These are phyloP conservation scores for Aspergillus steynii DNA, from an alignment of 495 filamentous ascomycete species.

Conservation along the genomic window DNA sequence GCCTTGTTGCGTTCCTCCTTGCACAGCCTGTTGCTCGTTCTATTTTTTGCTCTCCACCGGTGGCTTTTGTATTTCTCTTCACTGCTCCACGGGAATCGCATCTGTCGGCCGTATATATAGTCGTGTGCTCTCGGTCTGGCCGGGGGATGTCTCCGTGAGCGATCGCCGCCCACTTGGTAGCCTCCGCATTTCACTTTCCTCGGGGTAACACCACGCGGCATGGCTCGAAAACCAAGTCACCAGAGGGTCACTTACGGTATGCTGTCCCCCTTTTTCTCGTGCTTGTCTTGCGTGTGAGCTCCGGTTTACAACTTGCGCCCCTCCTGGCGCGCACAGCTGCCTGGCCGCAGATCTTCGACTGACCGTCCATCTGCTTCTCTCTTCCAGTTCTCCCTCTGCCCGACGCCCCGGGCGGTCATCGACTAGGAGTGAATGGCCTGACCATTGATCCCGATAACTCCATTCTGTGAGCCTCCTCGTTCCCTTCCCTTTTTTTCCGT, in stretches of 20 bases:
- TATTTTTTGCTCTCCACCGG: conserved; percentile 1
- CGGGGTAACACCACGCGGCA: conserved; percentile 32
- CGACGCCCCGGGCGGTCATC: conserved; percentile 86
- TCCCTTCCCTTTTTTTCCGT: background rate
- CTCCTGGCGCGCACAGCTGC: background rate
- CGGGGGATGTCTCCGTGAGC: conserved; percentile 11
- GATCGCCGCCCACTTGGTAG: conserved; percentile 32
- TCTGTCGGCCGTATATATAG: background rate
- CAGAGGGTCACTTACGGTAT: conserved; percentile 53
- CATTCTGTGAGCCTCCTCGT: conserved; percentile 68
- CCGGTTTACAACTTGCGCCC: background rate
- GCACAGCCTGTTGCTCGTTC: background rate
- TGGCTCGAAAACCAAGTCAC: conserved; percentile 50
- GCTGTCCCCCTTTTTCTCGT: conserved; percentile 12
- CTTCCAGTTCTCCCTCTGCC: conserved; percentile 85
- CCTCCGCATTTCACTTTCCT: conserved; percentile 40
- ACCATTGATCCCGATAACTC: conserved; percentile 81
- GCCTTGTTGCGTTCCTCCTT: conserved; percentile 4
- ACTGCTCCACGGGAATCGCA: background rate
- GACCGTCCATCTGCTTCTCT: conserved; percentile 17
- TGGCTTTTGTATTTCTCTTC: background rate
- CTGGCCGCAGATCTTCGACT: conserved; percentile 6
- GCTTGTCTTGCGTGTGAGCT: conserved; percentile 61
- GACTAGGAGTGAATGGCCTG: conserved; percentile 91
- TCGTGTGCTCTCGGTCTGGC: background rate